phyloP scores from a whole-genome alignment of 2,329 filamentous ascomycete species.

The Paraconiothyrium brasiliense region DNA sequence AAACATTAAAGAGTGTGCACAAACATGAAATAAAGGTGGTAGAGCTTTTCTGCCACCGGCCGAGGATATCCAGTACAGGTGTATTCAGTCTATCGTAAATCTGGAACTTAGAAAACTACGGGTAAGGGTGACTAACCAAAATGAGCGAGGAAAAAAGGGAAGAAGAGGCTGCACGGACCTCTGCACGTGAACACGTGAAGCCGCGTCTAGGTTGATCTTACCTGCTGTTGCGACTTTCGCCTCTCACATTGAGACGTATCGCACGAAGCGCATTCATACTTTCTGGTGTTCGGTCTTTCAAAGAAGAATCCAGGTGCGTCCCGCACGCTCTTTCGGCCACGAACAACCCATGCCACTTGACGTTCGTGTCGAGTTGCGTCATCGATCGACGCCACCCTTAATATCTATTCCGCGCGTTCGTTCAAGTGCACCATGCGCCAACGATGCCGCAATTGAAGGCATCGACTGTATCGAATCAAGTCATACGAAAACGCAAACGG shows the following conservation, averaged over 20 bases:
- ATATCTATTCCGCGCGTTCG: conserved; percentile 2
- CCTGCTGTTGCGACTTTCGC: not conserved
- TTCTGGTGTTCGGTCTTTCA: not conserved
- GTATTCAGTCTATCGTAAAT: too few species aligned
- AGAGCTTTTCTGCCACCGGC: too few species aligned
- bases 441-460: conserved; percentile 54
- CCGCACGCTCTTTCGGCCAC: not conserved
- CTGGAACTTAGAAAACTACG: too few species aligned
- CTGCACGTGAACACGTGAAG: conserved; percentile 16
- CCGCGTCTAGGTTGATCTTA: conserved; percentile 2
- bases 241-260: not conserved
- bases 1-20: too few species aligned
- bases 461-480: conserved; percentile 55
- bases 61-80: too few species aligned
- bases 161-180: not conserved
- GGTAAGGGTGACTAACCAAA: too few species aligned
- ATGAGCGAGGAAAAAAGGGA: too few species aligned
- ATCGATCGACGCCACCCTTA: conserved; percentile 29
- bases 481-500: conserved; percentile 57
- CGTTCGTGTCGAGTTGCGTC: conserved; percentile 29
- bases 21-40: too few species aligned
- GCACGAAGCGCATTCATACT: not conserved
- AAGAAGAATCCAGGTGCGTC: not conserved
- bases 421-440: conserved; percentile 25
- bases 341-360: not conserved